Evolutionary conservation across 2,329 filamentous ascomycete species (phyloP), one percentile per base, ranked within the genome.

Genomic region (Ambrosiella beaveri): DNA sequence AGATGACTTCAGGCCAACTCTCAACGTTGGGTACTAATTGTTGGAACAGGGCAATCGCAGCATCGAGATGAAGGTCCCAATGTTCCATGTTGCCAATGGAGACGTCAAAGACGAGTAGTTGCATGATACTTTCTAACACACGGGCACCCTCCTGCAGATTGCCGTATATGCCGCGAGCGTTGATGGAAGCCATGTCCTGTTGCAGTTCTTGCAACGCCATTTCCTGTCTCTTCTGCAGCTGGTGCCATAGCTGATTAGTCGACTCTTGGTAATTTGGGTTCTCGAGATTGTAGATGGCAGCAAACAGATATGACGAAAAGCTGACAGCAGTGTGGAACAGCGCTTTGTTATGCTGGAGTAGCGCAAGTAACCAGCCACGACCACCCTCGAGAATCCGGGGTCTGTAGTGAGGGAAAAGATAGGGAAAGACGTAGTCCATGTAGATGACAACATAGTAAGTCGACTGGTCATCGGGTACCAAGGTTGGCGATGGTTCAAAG

Each of bases 371-470:
- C 81, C 80, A 84, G 35, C 76, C 74, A 54, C 77, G 74, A 12
- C 80, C 80, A n/a, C 78, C 75, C 58, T 77, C 70, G 2, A 78
- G 69, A 5, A 80, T 64, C 1, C 71, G 70, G 0, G 81, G 80
- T 2, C 73, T 73, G 66, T 83, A 84, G 65, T 82, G 79, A 1
- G 81, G 81, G 64, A 80, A 83, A 1, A 83, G 68, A 62, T 81
- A 78, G 1, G 81, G 80, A 61, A 83, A 75, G 17, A 82, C 71
- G 62, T 79, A 75, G 65, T 84, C 80, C 51, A 83, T 70, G 64
- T 82, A 84, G 59, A 79, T 73, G 74, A 80, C 79, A 59, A 77
- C 67, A 49, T 75, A 72, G 64, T 71, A 69, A 0, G 71, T 63
- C 56, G 59, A 54, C 19, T 60, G 59, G 38, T 60, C 59, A 44